Evolutionary conservation across 805 yeast species (phyloP).

Genomic region (Kazachstania bromeliacearum): DNA sequence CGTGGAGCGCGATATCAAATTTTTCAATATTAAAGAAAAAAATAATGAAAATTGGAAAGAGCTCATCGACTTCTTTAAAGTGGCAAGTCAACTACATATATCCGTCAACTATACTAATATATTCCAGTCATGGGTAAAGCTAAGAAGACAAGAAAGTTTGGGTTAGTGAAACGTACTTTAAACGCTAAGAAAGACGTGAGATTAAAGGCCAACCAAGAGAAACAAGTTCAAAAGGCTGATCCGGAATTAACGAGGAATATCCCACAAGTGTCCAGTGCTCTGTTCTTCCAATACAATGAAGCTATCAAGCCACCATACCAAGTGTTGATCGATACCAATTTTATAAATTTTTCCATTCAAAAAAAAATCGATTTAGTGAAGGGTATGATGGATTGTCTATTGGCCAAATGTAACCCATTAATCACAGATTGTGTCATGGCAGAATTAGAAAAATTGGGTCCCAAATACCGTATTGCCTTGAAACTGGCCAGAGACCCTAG

Average conservation of each 20-base stretch:
- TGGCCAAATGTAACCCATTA: slow-evolving; percentile 91
- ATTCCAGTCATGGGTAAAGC: slow-evolving; percentile 78
- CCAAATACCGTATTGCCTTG: slow-evolving; percentile 86
- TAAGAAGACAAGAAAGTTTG: slow-evolving; percentile 92
- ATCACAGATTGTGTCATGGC: slow-evolving; percentile 98
- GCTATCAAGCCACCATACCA: slow-evolving; percentile 98
- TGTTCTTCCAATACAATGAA: slow-evolving; percentile 88
- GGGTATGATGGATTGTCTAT: slow-evolving; percentile 93
- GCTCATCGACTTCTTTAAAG: not conserved
- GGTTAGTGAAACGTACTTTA: slow-evolving; percentile 77
- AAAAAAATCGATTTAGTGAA: slow-evolving; percentile 90
- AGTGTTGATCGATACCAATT: slow-evolving; percentile 90
- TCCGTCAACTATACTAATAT: not conserved
- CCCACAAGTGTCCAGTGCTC: slow-evolving; percentile 93
- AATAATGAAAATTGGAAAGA: not conserved
- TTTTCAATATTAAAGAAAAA: not conserved
- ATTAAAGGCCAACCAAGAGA: slow-evolving; percentile 34
- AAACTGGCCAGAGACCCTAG: slow-evolving; percentile 90
- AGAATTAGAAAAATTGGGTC: slow-evolving; percentile 92
- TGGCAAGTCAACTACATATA: not conserved
- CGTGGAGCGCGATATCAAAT: too few species aligned
- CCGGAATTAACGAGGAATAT: slow-evolving; percentile 65
- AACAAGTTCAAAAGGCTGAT: slow-evolving; percentile 43
- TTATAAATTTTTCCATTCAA: slow-evolving; percentile 91
- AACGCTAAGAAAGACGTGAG: slow-evolving; percentile 60